phyloP scores from a whole-genome alignment of 169 alveolate species.

The Cryptosporidium meleagridis region DNA sequence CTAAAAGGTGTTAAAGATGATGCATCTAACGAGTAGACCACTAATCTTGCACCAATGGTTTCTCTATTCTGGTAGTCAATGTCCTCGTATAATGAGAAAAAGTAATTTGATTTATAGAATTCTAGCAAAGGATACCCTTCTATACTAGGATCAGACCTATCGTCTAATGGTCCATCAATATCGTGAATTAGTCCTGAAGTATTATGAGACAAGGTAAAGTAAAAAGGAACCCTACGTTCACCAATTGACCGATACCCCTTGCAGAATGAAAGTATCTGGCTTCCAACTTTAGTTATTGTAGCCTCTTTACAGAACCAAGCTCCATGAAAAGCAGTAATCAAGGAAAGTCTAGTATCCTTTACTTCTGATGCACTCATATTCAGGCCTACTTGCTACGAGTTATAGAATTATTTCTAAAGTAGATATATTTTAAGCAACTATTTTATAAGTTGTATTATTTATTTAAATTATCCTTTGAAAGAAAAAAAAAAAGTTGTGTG shows the following conservation, averaged over 20 bases:
- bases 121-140: neutral
- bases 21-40: neutral
- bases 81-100: slow-evolving; percentile 30
- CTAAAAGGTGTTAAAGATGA: slow-evolving; percentile 43
- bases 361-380: neutral
- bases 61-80: neutral
- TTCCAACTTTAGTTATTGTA: neutral
- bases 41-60: neutral
- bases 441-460: too few species aligned
- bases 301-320: slow-evolving; percentile 17
- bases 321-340: slow-evolving; percentile 18
- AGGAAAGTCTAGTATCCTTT: slow-evolving; percentile 21
- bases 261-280: slow-evolving; percentile 19
- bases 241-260: slow-evolving; percentile 16
- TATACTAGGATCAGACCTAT: neutral
- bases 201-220: slow-evolving; percentile 28
- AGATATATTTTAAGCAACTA: too few species aligned
- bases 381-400: neutral
- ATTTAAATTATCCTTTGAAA: neutral
- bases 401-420: neutral
- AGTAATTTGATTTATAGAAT: slow-evolving; percentile 32
- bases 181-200: neutral
- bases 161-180: slow-evolving; percentile 5
- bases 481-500: neutral
- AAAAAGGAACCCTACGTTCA: neutral